phyloP scores from a whole-genome alignment of 2,329 filamentous ascomycete species.

The Teratosphaeria nubilosa region DNA sequence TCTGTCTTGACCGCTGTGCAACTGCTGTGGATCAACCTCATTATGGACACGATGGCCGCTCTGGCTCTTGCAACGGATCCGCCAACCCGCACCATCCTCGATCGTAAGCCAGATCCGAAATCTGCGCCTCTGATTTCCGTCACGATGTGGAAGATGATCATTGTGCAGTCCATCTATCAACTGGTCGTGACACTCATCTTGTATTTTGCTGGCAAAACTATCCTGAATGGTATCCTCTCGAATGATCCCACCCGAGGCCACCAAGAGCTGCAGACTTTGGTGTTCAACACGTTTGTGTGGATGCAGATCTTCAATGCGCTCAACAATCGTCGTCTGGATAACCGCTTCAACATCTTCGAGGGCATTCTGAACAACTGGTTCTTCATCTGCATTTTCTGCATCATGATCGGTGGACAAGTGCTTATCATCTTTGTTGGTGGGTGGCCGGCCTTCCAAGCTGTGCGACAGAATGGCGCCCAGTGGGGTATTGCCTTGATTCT shows the following conservation, averaged over 20 bases:
- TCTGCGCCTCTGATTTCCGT: constrained; percentile 68
- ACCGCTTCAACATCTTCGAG: constrained; percentile 92
- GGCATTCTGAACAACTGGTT: constrained; percentile 76
- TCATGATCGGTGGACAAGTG: constrained; percentile 84
- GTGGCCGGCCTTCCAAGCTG: constrained; percentile 62
- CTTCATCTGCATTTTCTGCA: constrained; percentile 72
- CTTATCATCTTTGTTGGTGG: constrained; percentile 86
- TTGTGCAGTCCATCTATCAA: constrained; percentile 85
- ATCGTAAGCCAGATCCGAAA: constrained; percentile 70
- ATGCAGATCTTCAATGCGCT: constrained; percentile 99
- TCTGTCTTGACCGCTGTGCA: constrained; percentile 83
- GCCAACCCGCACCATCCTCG: constrained; percentile 68
- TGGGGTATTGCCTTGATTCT: constrained; percentile 84
- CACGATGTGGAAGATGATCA: constrained; percentile 99
- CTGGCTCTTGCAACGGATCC: constrained; percentile 82
- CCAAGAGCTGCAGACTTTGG: constrained; percentile 61
- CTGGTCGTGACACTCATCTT: constrained; percentile 68
- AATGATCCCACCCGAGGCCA: constrained; percentile 27
- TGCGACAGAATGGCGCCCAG: constrained; percentile 57
- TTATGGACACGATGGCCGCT: constrained; percentile 93
- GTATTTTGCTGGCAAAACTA: constrained; percentile 59
- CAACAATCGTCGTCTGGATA: constrained; percentile 92
- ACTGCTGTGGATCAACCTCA: constrained; percentile 90
- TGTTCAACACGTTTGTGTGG: constrained; percentile 98
- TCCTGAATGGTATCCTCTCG: constrained; percentile 46